Evolutionary conservation across 345 rosid species (phyloP).

Genomic region (Gossypium raimondii): DNA sequence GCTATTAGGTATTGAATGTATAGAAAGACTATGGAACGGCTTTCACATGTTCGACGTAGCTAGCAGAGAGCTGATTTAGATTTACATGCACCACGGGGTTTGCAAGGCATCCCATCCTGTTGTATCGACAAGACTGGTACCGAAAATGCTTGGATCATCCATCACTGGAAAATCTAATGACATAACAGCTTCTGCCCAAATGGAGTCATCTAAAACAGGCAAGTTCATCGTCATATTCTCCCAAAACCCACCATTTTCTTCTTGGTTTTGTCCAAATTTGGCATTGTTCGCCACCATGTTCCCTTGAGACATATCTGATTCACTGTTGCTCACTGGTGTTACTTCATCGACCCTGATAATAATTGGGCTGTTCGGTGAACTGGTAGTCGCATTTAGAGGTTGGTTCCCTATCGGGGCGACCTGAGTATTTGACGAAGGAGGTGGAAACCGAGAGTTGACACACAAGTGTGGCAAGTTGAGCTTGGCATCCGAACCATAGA

Average conservation of each 20-base stretch:
- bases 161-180: slow-evolving; percentile 60
- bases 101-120: slow-evolving; percentile 52
- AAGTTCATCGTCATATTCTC: slow-evolving; percentile 47
- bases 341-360: background rate
- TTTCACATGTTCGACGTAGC: background rate
- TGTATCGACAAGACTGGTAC: slow-evolving; percentile 37
- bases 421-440: slow-evolving; percentile 3
- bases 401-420: slow-evolving; percentile 17
- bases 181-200: slow-evolving; percentile 88
- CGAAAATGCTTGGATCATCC: slow-evolving; percentile 36
- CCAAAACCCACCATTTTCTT: slow-evolving; percentile 42
- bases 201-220: slow-evolving; percentile 66
- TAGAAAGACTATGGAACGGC: too few relatives aligned
- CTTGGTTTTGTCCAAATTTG: slow-evolving; percentile 19
- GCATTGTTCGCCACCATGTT: slow-evolving; percentile 6
- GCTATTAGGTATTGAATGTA: background rate
- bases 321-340: slow-evolving; percentile 2
- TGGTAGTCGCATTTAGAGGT: slow-evolving; percentile 1
- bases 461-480: slow-evolving; percentile 63
- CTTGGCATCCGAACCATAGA: slow-evolving; percentile 72
- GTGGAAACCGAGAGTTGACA: background rate
- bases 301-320: slow-evolving; percentile 14
- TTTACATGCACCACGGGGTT: slow-evolving; percentile 54
- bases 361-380: slow-evolving; percentile 15
- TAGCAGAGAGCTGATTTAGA: background rate